These are phyloP conservation scores for Poteriospumella lacustris DNA, from an alignment of 108 stramenopile species.

Conservation along the genomic window DNA sequence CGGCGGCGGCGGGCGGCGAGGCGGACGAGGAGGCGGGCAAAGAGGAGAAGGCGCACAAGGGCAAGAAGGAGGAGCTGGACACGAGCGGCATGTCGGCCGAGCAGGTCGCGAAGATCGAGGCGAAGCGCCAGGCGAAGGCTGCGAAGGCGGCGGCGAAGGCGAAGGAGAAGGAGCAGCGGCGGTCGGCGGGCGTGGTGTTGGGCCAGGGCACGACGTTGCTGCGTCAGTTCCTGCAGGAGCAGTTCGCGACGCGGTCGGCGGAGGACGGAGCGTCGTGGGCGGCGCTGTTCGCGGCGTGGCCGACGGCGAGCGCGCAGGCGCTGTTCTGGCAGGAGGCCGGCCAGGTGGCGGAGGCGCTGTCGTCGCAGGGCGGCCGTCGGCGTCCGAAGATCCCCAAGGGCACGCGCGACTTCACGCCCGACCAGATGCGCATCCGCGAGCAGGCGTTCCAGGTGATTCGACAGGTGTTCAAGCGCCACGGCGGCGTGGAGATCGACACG, in stretches of 20 bases:
- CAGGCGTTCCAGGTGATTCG: slow-evolving; percentile 71
- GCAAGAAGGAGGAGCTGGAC: slow-evolving; percentile 13
- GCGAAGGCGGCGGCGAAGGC: slow-evolving; percentile 70
- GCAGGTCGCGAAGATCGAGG: slow-evolving; percentile 64
- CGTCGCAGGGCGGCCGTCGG: slow-evolving; percentile 58
- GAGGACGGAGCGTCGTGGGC: slow-evolving; percentile 29
- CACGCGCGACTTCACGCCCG: slow-evolving; percentile 67
- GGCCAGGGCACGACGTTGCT: slow-evolving; percentile 58
- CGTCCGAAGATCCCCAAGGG: slow-evolving; percentile 76
- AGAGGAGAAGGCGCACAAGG: background rate
- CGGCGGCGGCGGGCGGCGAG: background rate
- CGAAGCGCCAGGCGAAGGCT: slow-evolving; percentile 70
- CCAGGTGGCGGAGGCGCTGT: slow-evolving; percentile 33
- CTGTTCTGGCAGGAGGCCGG: background rate
- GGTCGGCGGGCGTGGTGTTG: slow-evolving; percentile 50
- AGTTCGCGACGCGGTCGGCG: slow-evolving; percentile 10
- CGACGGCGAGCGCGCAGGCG: slow-evolving; percentile 24
- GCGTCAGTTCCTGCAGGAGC: slow-evolving; percentile 22
- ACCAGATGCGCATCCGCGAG: slow-evolving; percentile 80
- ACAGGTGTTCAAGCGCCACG: slow-evolving; percentile 77
- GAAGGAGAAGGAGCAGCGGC: slow-evolving; percentile 59
- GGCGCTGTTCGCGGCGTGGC: slow-evolving; percentile 40
- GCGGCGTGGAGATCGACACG: slow-evolving; percentile 83
- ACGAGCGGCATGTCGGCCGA: slow-evolving; percentile 49
- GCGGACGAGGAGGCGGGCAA: background rate